Percentiles rank a stretch among this genome's conserved stretches.
phyloP scores from a whole-genome alignment of 1,284 basidiomycete species.

The Naganishia cerealis region DNA sequence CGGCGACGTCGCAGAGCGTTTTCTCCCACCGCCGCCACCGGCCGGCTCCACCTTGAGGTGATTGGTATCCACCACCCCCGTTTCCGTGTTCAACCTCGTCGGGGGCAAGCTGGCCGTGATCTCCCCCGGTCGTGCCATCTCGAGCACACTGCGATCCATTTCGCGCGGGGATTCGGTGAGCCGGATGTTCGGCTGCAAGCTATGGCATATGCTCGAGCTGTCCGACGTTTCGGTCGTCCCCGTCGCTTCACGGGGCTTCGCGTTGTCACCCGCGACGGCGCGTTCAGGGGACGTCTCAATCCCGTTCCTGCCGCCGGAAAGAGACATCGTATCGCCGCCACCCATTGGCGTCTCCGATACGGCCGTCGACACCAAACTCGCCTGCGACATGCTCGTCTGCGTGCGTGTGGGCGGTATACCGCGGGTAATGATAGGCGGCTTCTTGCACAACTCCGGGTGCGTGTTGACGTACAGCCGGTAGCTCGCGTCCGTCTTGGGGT shows the following conservation, averaged over 20 bases:
- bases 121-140: constrained; percentile 67
- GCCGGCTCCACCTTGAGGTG: constrained; percentile 5
- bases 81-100: constrained; percentile 39
- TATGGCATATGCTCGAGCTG: constrained; percentile 36
- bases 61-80: neutral
- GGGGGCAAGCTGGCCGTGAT: constrained; percentile 64
- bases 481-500: constrained; percentile 86
- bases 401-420: constrained; percentile 33
- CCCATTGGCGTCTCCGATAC: constrained; percentile 22
- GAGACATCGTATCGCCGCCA: neutral
- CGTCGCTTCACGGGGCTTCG: constrained; percentile 35
- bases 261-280: constrained; percentile 4
- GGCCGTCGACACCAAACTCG: constrained; percentile 29
- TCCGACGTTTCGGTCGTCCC: constrained; percentile 30
- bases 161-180: constrained; percentile 42
- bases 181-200: constrained; percentile 32
- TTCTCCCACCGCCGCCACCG: constrained; percentile 5
- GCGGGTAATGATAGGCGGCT: constrained; percentile 37
- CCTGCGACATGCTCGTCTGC: constrained; percentile 41
- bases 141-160: constrained; percentile 65
- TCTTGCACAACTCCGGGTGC: constrained; percentile 77
- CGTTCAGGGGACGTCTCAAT: neutral
- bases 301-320: neutral
- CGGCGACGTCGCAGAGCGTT: constrained; percentile 31
- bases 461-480: constrained; percentile 89